Evolutionary conservation across 176 grass and related monocot genomes (phyloP).

Genomic region (Musa troglodytarum): DNA sequence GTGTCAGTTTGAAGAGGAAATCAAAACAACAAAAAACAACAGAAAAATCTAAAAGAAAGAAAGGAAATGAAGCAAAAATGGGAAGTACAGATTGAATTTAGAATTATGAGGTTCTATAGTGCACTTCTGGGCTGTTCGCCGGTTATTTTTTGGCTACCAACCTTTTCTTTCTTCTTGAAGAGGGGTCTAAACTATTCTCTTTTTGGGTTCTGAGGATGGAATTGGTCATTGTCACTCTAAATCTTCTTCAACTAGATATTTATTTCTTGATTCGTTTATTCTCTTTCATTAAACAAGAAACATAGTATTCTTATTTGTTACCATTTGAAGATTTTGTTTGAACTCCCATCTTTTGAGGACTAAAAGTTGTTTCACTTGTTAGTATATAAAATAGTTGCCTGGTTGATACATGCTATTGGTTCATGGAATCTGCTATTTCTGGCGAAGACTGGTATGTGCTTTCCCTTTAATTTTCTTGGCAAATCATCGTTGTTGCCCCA

Average conservation of each 20-base stretch:
- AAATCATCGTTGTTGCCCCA: too few relatives aligned
- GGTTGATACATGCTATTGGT: too few relatives aligned
- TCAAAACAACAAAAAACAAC: neutral
- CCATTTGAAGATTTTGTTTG: neutral
- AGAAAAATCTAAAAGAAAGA: neutral
- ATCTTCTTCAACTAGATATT: neutral
- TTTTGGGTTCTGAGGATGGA: constrained; percentile 4
- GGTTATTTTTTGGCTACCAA: neutral
- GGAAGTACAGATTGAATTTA: neutral
- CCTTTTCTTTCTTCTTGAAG: neutral
- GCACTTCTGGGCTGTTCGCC: neutral
- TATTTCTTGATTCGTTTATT: neutral
- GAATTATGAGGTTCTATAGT: neutral
- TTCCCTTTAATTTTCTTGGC: too few relatives aligned
- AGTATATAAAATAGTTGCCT: too few relatives aligned
- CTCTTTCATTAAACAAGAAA: neutral
- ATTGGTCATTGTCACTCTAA: neutral
- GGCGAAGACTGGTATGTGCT: too few relatives aligned
- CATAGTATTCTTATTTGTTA: neutral
- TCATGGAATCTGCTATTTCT: too few relatives aligned
- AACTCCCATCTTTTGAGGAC: neutral
- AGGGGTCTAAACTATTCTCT: neutral
- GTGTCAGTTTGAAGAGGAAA: neutral
- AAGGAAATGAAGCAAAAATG: neutral
- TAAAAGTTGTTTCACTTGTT: too few relatives aligned